These are phyloP conservation scores for Zoysia matrella DNA, from an alignment of 202 grass and related monocot species.

Conservation along the genomic window DNA sequence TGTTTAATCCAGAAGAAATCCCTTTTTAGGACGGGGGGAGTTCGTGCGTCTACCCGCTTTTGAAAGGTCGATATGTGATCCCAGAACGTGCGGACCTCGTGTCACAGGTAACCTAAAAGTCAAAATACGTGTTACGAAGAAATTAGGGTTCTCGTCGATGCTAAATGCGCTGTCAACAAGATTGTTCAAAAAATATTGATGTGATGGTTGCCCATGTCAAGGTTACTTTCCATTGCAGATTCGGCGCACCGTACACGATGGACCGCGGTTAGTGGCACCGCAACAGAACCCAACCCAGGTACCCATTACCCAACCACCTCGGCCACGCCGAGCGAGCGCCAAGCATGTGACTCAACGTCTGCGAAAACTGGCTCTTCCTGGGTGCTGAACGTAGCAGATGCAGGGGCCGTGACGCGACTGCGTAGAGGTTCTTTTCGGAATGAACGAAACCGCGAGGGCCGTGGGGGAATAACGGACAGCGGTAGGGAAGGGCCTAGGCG, in stretches of 20 bases:
- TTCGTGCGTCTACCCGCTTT: neutral
- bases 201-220: neutral
- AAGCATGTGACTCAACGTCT: conserved; percentile 36
- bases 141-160: neutral
- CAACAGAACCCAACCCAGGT: neutral
- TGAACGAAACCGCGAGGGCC: fast-evolving
- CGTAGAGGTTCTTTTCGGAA: neutral
- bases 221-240: neutral
- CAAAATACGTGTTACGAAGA: neutral
- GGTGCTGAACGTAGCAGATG: neutral
- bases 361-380: neutral
- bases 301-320: conserved; percentile 19
- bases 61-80: too few species aligned
- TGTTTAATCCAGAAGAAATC: neutral
- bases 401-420: too few species aligned
- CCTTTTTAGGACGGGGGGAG: neutral
- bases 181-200: neutral
- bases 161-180: too few species aligned
- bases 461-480: neutral
- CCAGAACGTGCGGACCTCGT: neutral
- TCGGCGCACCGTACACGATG: neutral
- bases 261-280: neutral
- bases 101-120: neutral
- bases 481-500: neutral
- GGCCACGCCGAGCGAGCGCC: conserved; percentile 31